Evolutionary conservation across 2,329 filamentous ascomycete species (phyloP).

Genomic region (Aureobasidium musti): DNA sequence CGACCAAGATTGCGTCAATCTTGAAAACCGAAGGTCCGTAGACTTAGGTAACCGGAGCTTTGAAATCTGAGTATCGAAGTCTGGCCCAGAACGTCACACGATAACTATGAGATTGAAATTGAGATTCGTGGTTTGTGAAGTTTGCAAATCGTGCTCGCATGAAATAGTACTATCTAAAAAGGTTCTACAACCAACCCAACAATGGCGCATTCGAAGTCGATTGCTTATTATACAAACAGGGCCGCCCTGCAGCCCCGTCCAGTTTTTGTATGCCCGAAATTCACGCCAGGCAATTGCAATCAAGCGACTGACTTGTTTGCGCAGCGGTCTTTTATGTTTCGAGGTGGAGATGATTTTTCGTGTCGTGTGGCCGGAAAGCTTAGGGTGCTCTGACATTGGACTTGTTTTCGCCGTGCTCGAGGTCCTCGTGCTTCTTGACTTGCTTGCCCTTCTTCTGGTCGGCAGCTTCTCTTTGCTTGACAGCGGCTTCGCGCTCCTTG

Average conservation of each 20-base stretch:
- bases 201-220: neutral
- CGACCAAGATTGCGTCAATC: no score
- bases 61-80: no score
- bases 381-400: conserved; percentile 5
- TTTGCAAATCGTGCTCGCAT: conserved; percentile 22
- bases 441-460: conserved; percentile 34
- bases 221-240: conserved; percentile 4
- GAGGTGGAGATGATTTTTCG: neutral
- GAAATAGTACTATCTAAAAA: conserved; percentile 10
- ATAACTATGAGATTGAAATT: no score
- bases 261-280: neutral
- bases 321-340: neutral
- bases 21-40: no score
- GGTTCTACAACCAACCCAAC: conserved; percentile 2
- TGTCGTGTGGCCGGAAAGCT: neutral
- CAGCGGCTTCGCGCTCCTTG: conserved; percentile 52
- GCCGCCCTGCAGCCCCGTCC: neutral
- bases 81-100: no score
- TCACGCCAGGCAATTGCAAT: no score
- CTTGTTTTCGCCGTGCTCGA: conserved; percentile 19
- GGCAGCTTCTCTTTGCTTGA: conserved; percentile 37
- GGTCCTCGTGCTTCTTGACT: conserved; percentile 19
- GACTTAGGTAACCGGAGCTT: no score
- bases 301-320: neutral
- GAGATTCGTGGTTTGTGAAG: no score